Percentiles rank a stretch among this genome's conserved stretches.
These are phyloP conservation scores for Apiotrichum veenhuisii DNA, from an alignment of 1,284 basidiomycete species.

Conservation along the genomic window DNA sequence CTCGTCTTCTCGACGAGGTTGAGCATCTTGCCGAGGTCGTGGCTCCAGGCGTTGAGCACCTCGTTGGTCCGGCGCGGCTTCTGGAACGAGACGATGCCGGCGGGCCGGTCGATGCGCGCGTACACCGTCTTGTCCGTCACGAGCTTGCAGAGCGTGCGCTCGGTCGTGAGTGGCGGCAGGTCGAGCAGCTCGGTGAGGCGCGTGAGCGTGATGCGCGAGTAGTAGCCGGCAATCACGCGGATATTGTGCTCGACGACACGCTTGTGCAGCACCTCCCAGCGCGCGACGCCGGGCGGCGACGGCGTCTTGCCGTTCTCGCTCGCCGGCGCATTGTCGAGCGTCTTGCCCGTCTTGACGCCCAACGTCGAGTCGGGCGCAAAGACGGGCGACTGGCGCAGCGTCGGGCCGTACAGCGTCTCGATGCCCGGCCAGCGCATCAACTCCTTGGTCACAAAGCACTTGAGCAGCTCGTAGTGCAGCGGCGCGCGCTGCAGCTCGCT, in stretches of 20 bases:
- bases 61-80: constrained; percentile 72
- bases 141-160: constrained; percentile 79
- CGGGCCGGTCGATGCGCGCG: constrained; percentile 89
- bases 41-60: constrained; percentile 94
- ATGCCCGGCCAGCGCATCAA: constrained; percentile 99
- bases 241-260: constrained; percentile 98
- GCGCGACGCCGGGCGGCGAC: constrained; percentile 57
- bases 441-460: constrained; percentile 93
- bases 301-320: neutral
- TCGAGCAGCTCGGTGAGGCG: constrained; percentile 86
- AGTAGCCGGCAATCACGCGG: constrained; percentile 89
- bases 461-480: constrained; percentile 85
- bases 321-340: constrained; percentile 22
- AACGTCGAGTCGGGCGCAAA: constrained; percentile 57
- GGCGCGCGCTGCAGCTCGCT: constrained; percentile 74
- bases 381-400: constrained; percentile 72
- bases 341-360: constrained; percentile 44
- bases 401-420: constrained; percentile 79
- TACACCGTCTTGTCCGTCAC: constrained; percentile 89
- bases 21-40: constrained; percentile 82
- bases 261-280: constrained; percentile 94
- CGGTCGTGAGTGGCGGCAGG: constrained; percentile 73
- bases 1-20: constrained; percentile 54
- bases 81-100: constrained; percentile 82
- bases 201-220: constrained; percentile 82